Evolutionary conservation across 2,329 filamentous ascomycete genomes (phyloP).

Genomic region (Byssoonygena ceratinophila): DNA sequence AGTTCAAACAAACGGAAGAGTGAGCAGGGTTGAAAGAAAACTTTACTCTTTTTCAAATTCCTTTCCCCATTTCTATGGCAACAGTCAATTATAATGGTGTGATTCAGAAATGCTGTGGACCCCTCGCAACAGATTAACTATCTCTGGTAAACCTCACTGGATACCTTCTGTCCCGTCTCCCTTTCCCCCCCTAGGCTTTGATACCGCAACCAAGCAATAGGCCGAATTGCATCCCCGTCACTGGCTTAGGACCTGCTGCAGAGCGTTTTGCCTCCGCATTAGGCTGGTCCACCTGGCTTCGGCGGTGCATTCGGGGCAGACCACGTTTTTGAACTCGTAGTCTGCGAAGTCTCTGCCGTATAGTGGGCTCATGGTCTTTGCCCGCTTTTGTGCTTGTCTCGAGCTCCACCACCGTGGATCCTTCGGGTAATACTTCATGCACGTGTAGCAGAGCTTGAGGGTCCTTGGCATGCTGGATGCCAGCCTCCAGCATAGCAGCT

Average conservation of each 20-base stretch:
- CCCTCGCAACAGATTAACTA: not conserved
- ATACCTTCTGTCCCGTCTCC: too few relatives aligned
- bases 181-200: too few relatives aligned
- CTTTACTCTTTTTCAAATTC: not conserved
- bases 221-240: not conserved
- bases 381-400: conserved; percentile 3
- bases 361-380: conserved; percentile 11
- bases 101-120: not conserved
- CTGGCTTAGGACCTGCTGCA: conserved; percentile 7
- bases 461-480: conserved; percentile 8
- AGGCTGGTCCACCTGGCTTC: conserved; percentile 9
- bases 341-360: conserved; percentile 12
- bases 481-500: conserved; percentile 12
- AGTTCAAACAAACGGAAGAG: conserved; percentile 29
- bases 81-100: not conserved
- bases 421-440: conserved; percentile 13
- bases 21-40: conserved; percentile 2
- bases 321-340: conserved; percentile 13
- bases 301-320: conserved; percentile 15
- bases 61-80: not conserved
- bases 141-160: not conserved
- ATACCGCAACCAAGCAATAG: not conserved
- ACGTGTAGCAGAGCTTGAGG: conserved; percentile 11
- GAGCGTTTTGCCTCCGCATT: conserved; percentile 1
- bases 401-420: conserved; percentile 10